Conservation (phyloP, 2,329 filamentous ascomycete genomes). For the Blumeria hordei region DNA sequence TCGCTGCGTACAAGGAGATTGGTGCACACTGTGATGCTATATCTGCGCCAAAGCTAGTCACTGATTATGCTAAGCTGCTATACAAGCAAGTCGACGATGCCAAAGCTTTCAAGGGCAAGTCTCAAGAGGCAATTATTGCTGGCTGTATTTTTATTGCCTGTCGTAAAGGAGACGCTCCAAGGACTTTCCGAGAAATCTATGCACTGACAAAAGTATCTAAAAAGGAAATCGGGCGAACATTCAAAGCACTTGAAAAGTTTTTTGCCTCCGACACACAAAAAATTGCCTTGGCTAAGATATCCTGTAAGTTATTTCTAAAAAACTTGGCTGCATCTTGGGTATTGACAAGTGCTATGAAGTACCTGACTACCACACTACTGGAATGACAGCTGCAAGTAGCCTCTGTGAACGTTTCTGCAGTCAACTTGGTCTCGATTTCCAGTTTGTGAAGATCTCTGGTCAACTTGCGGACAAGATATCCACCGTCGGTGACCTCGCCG, state of each 20-base stretch:
- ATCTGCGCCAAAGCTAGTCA: slow-evolving; percentile 55
- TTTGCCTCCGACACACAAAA: slow-evolving; percentile 48
- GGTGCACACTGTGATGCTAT: slow-evolving; percentile 67
- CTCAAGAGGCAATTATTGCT: slow-evolving; percentile 78
- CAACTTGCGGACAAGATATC: slow-evolving; percentile 57
- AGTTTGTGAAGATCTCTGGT: slow-evolving; percentile 59
- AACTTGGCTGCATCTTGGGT: slow-evolving; percentile 7
- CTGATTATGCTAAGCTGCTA: slow-evolving; percentile 79
- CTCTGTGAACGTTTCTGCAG: slow-evolving; percentile 80
- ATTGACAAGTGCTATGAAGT: slow-evolving; percentile 14
- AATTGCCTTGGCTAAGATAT: slow-evolving; percentile 20
- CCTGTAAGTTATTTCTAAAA: slow-evolving; percentile 21
- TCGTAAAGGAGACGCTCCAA: slow-evolving; percentile 63
- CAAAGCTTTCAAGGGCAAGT: slow-evolving; percentile 87
- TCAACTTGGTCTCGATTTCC: slow-evolving; percentile 47
- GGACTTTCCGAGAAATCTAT: slow-evolving; percentile 88
- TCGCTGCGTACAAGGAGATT: slow-evolving; percentile 73
- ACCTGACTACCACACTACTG: slow-evolving; percentile 42
- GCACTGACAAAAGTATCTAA: slow-evolving; percentile 82
- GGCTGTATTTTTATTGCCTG: slow-evolving; percentile 96
- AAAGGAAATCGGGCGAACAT: slow-evolving; percentile 90
- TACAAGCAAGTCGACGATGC: slow-evolving; percentile 88
- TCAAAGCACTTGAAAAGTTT: slow-evolving; percentile 81
- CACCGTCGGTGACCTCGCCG: slow-evolving; percentile 52
- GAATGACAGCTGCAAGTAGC: slow-evolving; percentile 56